Percentiles rank a stretch among this genome's conserved stretches.
These are phyloP conservation scores for Microcyclospora pomicola DNA, from an alignment of 2,329 filamentous ascomycete genomes.

Conservation along the genomic window DNA sequence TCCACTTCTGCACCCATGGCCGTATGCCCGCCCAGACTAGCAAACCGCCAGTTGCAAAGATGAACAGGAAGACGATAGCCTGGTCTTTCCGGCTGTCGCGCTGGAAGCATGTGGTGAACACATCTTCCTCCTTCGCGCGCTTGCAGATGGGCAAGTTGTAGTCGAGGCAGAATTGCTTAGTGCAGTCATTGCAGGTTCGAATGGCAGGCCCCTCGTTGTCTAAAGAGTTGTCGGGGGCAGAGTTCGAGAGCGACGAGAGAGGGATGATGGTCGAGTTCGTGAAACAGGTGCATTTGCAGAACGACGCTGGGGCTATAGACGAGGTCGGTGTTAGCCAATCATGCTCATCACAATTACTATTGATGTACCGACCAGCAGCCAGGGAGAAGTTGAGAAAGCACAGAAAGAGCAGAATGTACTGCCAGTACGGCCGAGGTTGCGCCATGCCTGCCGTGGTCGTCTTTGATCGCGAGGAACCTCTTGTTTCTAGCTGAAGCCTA, in stretches of 20 bases:
- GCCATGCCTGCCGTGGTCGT: conserved; percentile 3
- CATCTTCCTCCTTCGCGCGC: conserved; percentile 49
- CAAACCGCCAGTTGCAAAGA: conserved; percentile 47
- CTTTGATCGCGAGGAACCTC: neutral
- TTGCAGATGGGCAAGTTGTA: conserved; percentile 51
- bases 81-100: conserved; percentile 55
- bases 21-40: conserved; percentile 46
- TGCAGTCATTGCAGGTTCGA: conserved; percentile 50
- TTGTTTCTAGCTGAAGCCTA: too few relatives aligned
- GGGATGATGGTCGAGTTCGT: conserved; percentile 55
- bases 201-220: conserved; percentile 2
- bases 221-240: conserved; percentile 5
- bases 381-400: conserved; percentile 25
- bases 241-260: conserved; percentile 22
- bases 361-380: conserved; percentile 29
- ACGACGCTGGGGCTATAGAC: conserved; percentile 41
- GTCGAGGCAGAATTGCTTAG: conserved; percentile 50
- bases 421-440: conserved; percentile 6
- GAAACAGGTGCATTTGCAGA: conserved; percentile 61
- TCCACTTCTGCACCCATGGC: conserved; percentile 45
- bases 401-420: conserved; percentile 16
- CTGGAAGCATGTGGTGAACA: conserved; percentile 54
- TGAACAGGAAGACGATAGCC: conserved; percentile 52
- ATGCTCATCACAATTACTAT: neutral
- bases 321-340: neutral